Conservation (phyloP, 1,284 basidiomycete species). For the Meripilus lineatus region DNA sequence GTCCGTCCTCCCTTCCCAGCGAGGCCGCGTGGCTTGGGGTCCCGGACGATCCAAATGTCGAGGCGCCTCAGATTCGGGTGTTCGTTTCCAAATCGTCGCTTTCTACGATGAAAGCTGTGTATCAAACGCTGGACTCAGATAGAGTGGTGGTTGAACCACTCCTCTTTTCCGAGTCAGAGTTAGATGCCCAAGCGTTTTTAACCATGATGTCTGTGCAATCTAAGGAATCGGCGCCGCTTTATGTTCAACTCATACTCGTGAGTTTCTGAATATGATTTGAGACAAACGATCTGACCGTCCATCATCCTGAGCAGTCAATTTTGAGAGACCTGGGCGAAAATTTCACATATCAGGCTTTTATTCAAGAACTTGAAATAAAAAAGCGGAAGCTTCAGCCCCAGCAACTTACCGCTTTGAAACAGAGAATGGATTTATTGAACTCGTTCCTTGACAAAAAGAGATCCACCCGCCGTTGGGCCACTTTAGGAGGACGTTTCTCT, state of each 20-base stretch:
- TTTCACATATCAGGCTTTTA: conserved; percentile 43
- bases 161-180: conserved; percentile 52
- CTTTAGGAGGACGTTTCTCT: conserved; percentile 34
- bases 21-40: conserved; percentile 61
- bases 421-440: conserved; percentile 39
- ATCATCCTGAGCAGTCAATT: conserved; percentile 29
- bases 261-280: conserved; percentile 23
- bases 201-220: conserved; percentile 65
- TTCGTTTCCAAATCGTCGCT: conserved; percentile 62
- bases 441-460: conserved; percentile 40
- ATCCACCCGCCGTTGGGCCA: conserved; percentile 11
- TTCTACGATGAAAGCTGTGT: conserved; percentile 53
- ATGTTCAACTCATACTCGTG: conserved; percentile 60
- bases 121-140: conserved; percentile 44
- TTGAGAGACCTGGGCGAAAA: conserved; percentile 44
- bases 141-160: conserved; percentile 51
- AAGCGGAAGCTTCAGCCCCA: conserved; percentile 48
- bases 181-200: conserved; percentile 61
- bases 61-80: conserved; percentile 46
- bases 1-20: conserved; percentile 47
- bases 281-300: not conserved
- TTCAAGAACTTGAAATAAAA: conserved; percentile 36
- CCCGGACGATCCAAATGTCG: conserved; percentile 31
- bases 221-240: conserved; percentile 56
- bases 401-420: conserved; percentile 50